A percentile compares a stretch with the other conserved stretches of the same genome.
phyloP scores from a whole-genome alignment of 2,329 filamentous ascomycete genomes.

The Diaporthe velutina region DNA sequence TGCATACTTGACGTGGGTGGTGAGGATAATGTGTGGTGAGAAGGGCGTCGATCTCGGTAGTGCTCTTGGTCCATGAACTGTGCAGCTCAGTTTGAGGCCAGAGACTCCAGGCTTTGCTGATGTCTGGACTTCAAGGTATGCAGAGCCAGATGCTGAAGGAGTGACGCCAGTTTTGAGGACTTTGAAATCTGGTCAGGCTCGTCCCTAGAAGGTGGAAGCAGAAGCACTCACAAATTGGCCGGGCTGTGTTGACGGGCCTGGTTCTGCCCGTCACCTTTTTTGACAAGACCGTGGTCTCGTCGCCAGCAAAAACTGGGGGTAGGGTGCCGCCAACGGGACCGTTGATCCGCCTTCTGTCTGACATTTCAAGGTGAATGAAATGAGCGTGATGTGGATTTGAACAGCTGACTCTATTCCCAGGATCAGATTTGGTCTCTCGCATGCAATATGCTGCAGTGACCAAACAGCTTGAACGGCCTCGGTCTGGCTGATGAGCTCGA shows the following conservation, averaged over 20 bases:
- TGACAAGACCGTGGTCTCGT: conserved; percentile 58
- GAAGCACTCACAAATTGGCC: conserved; percentile 83
- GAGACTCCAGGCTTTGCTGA: conserved; percentile 53
- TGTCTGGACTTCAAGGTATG: conserved; percentile 80
- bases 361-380: conserved; percentile 67
- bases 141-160: conserved; percentile 92
- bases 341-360: conserved; percentile 91
- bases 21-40: conserved; percentile 90
- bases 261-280: conserved; percentile 60
- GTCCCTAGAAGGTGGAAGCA: not conserved
- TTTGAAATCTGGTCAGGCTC: conserved; percentile 52
- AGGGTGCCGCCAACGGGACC: conserved; percentile 83
- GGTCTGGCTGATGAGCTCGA: not conserved
- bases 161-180: conserved; percentile 93
- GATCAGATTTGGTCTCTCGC: not conserved
- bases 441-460: not conserved
- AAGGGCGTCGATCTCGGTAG: conserved; percentile 91
- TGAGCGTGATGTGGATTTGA: not conserved
- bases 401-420: not conserved
- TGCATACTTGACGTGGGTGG: conserved; percentile 95
- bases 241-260: conserved; percentile 77
- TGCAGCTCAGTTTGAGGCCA: conserved; percentile 91
- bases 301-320: conserved; percentile 72
- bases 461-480: not conserved
- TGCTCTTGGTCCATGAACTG: conserved; percentile 92